Base-by-base conservation (phyloP, 2,329 filamentous ascomycete species). In the Penicillium verrucosum region DNA sequence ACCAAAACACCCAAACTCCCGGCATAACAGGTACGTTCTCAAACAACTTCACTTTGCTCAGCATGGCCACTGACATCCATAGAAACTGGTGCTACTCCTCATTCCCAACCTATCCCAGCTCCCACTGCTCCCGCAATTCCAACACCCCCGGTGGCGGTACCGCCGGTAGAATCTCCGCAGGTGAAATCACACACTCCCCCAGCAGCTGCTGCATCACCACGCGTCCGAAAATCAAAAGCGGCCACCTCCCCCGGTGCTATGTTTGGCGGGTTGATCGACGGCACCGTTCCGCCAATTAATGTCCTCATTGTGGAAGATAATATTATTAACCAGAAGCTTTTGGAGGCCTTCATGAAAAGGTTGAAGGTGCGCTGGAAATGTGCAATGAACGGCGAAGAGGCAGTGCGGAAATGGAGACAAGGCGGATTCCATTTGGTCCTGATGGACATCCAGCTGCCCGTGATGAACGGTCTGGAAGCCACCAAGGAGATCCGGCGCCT, bases 291-390 rank as follows among this genome's bases (percentile, higher is more conserved):
- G 8, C 93, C 94, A 1, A 97, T 99, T 77, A 97, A 96, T 66
- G 92, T 97, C 8, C 81, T 99, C 42, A 96, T 99, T 59, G 94
- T 99, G 14, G 94, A 99, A 78, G 94, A 99, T 77, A 99, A 99
- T 74, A 92, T 94, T 61, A 97, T 99, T 81, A 99, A 97, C 70
- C 80, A 97, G 64, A 90, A 91, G 68, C 85, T 99, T 10, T 80
- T 99, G 36, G 93, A 97, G 70, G 92, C 92, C 1, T 96, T 99
- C 69, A 93, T 97, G 81, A 96, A 97, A 77, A 83, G 92, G 47
- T 81, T 99, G 48, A 97, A 96, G 70, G 94, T 99, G 7, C 85
- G 94, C 34, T 97, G 93, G 92, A 89, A 94, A 74, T 95, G 91
- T n/a, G 94, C 94, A 37, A 91, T 95, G 82, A 96, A 97, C 72